Evolutionary conservation across 1,284 basidiomycete genomes (phyloP).

Genomic region (Ustilago bromivora): DNA sequence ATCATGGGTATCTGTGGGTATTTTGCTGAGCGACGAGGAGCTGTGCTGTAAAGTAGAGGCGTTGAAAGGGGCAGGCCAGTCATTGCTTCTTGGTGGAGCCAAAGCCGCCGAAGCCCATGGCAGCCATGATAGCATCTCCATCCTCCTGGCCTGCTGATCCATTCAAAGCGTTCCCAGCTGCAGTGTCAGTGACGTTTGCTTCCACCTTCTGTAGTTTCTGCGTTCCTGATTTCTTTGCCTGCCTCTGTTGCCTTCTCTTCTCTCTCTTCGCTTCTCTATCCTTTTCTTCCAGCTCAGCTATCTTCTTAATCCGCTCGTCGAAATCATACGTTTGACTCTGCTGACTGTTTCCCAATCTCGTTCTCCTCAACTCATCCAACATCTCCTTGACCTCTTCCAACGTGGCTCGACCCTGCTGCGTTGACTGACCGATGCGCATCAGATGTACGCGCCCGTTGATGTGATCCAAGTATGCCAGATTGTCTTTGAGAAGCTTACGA

Average conservation of each 20-base stretch:
- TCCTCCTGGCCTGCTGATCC: background rate
- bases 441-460: conserved; percentile 93
- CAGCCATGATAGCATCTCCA: conserved; percentile 78
- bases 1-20: background rate
- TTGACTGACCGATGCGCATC: conserved; percentile 90
- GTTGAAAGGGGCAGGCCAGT: background rate
- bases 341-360: conserved; percentile 8
- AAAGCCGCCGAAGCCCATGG: conserved; percentile 95
- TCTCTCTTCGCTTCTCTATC: conserved; percentile 75
- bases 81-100: conserved; percentile 76
- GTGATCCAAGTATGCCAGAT: conserved; percentile 91
- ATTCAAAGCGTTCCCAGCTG: background rate
- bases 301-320: conserved; percentile 84
- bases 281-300: conserved; percentile 74
- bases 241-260: conserved; percentile 81
- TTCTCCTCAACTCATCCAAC: conserved; percentile 79
- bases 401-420: conserved; percentile 88
- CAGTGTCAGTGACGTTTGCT: background rate
- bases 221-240: conserved; percentile 70
- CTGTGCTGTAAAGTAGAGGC: background rate
- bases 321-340: conserved; percentile 81
- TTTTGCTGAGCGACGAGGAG: background rate
- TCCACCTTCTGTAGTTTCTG: background rate
- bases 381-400: conserved; percentile 89
- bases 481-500: conserved; percentile 88